A percentile compares a stretch with the other conserved stretches of the same genome.
phyloP scores from a whole-genome alignment of 2,329 filamentous ascomycete genomes.

The Xylariales sp. region DNA sequence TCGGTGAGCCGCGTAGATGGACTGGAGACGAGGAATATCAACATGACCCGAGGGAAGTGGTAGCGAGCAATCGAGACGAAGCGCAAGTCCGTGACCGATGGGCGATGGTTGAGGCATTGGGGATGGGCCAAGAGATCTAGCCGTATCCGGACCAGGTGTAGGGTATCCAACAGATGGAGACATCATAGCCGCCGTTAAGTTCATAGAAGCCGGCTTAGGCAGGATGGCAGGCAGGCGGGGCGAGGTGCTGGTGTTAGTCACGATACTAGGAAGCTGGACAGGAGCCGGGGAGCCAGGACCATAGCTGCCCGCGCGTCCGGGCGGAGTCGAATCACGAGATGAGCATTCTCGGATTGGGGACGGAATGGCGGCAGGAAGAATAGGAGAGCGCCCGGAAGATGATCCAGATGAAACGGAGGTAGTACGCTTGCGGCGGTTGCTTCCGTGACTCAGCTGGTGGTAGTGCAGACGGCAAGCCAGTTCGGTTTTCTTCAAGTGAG shows the following conservation, averaged over 20 bases:
- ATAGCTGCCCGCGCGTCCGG: conserved; percentile 40
- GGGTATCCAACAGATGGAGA: conserved; percentile 36
- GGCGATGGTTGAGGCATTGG: conserved; percentile 38
- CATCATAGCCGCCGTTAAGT: conserved; percentile 32
- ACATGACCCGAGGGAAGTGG: conserved; percentile 41
- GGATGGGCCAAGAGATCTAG: conserved; percentile 38
- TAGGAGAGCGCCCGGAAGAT: conserved; percentile 50
- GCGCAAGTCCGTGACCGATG: conserved; percentile 36
- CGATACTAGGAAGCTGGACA: conserved; percentile 52
- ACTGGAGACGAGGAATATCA: conserved; percentile 61
- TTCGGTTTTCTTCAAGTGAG: conserved; percentile 82
- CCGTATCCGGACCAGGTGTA: conserved; percentile 35
- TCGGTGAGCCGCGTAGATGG: conserved; percentile 66
- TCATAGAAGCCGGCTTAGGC: conserved; percentile 57
- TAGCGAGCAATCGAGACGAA: conserved; percentile 56
- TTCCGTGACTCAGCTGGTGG: conserved; percentile 79
- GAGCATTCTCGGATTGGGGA: conserved; percentile 47
- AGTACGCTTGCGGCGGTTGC: conserved; percentile 72
- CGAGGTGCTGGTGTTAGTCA: conserved; percentile 37
- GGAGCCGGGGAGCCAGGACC: conserved; percentile 37
- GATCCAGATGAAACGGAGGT: conserved; percentile 64
- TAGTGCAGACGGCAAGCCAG: conserved; percentile 83
- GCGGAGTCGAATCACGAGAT: conserved; percentile 45
- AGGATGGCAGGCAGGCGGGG: conserved; percentile 57
- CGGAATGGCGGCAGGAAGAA: conserved; percentile 41